These are phyloP conservation scores for Tardiomyces digboiensis DNA, from an alignment of 1,139 yeast genomes.

Conservation along the genomic window DNA sequence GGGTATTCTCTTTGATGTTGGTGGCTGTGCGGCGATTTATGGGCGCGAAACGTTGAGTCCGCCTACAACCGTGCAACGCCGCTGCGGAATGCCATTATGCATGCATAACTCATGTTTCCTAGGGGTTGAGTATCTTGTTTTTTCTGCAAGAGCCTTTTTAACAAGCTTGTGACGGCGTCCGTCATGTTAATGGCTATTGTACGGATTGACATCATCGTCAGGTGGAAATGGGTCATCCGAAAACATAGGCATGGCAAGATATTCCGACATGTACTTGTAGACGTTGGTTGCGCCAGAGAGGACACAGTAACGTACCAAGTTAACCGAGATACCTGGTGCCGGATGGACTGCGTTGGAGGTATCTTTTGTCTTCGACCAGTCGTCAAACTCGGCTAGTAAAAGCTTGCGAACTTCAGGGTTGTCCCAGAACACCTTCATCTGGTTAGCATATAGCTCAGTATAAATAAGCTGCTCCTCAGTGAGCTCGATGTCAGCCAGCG, in stretches of 20 bases:
- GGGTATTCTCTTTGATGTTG: too few species aligned
- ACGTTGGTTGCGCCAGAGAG: conserved; percentile 18
- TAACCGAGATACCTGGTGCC: conserved; percentile 11
- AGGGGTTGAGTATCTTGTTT: too few species aligned
- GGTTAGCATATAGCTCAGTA: conserved; percentile 16
- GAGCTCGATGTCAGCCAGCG: conserved; percentile 14
- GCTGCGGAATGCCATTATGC: too few species aligned
- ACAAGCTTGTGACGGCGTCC: too few species aligned
- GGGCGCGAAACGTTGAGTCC: too few species aligned
- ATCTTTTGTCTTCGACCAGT: conserved; percentile 6
- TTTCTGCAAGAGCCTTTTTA: too few species aligned
- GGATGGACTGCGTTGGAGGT: conserved; percentile 5
- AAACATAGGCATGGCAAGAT: conserved; percentile 13
- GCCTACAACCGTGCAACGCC: too few species aligned
- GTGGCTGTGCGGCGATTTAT: too few species aligned
- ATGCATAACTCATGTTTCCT: too few species aligned
- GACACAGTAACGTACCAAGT: conserved; percentile 18
- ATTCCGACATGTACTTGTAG: conserved; percentile 12
- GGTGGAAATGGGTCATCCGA: conserved; percentile 20
- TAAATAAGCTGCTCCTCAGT: conserved; percentile 24
- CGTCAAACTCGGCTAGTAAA: conserved; percentile 8
- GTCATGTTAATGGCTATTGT: conserved; percentile 3
- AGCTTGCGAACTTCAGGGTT: conserved; percentile 10
- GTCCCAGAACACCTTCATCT: conserved; percentile 18
- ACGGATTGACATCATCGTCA: conserved; percentile 9